Evolutionary conservation across 2,329 filamentous ascomycete genomes (phyloP), one percentile per base, ranked within the genome.

Genomic region (Mycosphaerella sp.): DNA sequence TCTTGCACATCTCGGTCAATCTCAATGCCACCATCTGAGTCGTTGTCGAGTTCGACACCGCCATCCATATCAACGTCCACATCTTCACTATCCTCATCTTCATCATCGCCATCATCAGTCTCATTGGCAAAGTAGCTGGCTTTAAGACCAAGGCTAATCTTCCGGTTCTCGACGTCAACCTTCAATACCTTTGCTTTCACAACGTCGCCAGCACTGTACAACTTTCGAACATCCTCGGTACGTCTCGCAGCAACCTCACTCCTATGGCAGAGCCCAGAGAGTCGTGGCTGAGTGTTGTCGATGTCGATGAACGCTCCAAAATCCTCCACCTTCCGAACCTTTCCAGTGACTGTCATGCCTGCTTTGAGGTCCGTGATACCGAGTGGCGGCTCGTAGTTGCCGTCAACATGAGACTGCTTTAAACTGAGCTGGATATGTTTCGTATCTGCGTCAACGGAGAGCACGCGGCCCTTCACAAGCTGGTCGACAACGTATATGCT

Each of bases 231-330:
- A 72, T 97, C 87, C 46, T 86, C 79, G 18, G 96, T 83, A 4
- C 79, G 73, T 61, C 85, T 84, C 59, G 95, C 89, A 0, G 93
- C 90, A 79, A 98, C 89, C 67, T 98, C 85, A 57, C 84, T 91
- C 56, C 87, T 82, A 68, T 98, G 93, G 68, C 91, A 97, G 8
- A 98, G 78, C 55, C 93, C 93, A 61, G 91, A 95, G 56, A 98
- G 82, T 60, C 95, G 95, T 49, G 81, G 78, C 32, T 64, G 63
- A 4, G 90, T 94, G 54, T 86, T 83, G 68, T 96, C 89, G 16
- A 98, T 75, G 39, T 94, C 81, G 61, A 98, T 86, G 68, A 98
- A 98, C 4, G 91, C 91, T 58, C 93, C 93, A 67, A 90, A 98
- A 28, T 95, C 87, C 64, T 95, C 88, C 2, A 97, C 89, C 70